Percentiles rank a stretch among this genome's conserved stretches.
Conservation (phyloP, 306 rosid species). For the Heteromeles arbutifolia region DNA sequence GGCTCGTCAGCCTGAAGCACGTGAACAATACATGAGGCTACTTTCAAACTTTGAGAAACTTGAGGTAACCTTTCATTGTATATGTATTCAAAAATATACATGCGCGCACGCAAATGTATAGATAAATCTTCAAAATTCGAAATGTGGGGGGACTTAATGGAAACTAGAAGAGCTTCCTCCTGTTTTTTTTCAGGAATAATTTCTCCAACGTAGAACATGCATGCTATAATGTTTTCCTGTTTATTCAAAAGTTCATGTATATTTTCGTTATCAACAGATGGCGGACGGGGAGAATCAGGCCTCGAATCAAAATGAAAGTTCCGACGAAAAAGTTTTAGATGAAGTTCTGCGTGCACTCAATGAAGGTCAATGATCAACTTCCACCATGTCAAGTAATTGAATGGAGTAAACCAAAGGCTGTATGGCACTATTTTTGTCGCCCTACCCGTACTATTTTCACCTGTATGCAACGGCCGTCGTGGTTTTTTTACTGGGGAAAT, state of each 20-base stretch:
- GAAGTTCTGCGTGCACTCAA: constrained; percentile 1
- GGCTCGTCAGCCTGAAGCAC: constrained; percentile 56
- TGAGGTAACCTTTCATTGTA: constrained; percentile 30
- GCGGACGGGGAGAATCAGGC: constrained; percentile 8
- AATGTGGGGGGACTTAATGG: not conserved
- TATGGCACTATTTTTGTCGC: not conserved
- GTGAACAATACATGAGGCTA: constrained; percentile 63
- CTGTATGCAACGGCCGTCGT: not conserved
- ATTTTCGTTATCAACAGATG: not conserved
- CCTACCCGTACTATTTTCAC: not conserved
- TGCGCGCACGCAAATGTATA: not conserved
- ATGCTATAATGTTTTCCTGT: not conserved
- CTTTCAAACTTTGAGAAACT: constrained; percentile 37
- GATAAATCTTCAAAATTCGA: not conserved
- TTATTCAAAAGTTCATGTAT: not conserved
- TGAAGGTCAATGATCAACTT: not conserved
- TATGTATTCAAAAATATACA: not conserved
- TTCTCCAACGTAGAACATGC: not conserved
- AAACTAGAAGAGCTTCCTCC: not conserved
- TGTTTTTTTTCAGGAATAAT: not conserved
- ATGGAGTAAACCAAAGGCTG: not conserved
- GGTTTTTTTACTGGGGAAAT: constrained; percentile 2
- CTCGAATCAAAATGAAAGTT: not conserved
- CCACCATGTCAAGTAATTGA: not conserved
- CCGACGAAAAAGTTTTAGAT: not conserved